Evolutionary conservation across 1,139 yeast species (phyloP).

Genomic region (Saccharomyces pastorianus): DNA sequence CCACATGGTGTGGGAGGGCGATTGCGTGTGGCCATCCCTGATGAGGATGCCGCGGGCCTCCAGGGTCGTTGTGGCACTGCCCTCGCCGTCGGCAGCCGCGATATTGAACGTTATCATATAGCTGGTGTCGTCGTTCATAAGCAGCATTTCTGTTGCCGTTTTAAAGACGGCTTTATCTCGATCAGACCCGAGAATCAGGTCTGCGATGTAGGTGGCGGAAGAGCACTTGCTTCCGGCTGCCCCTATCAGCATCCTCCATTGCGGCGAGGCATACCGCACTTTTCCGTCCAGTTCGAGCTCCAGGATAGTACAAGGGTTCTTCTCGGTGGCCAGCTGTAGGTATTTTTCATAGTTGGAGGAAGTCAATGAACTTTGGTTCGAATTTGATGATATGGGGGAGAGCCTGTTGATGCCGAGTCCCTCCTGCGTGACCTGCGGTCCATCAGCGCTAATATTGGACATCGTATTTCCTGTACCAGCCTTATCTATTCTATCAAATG

Average conservation of each 20-base stretch:
- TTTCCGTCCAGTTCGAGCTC: slow-evolving; percentile 76
- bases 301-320: slow-evolving; percentile 73
- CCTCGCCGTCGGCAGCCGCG: slow-evolving; percentile 10
- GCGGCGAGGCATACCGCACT: slow-evolving; percentile 62
- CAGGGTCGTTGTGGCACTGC: slow-evolving; percentile 55
- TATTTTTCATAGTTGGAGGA: slow-evolving; percentile 25
- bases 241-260: slow-evolving; percentile 68
- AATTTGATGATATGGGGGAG: neutral
- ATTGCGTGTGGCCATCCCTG: slow-evolving; percentile 48
- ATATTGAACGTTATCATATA: slow-evolving; percentile 59
- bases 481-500: neutral
- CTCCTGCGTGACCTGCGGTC: neutral
- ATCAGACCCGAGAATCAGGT: slow-evolving; percentile 57
- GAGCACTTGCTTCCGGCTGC: slow-evolving; percentile 31
- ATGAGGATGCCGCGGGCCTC: slow-evolving; percentile 96
- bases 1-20: slow-evolving; percentile 88
- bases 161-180: slow-evolving; percentile 62
- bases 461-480: neutral
- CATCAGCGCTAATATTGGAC: neutral
- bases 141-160: slow-evolving; percentile 65
- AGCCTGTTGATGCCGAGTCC: neutral
- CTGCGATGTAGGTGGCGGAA: slow-evolving; percentile 41
- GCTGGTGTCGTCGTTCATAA: slow-evolving; percentile 56
- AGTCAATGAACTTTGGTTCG: slow-evolving; percentile 10
- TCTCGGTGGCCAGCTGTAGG: slow-evolving; percentile 44